Conservation (phyloP, 148 eudicot genomes). For the Cornus kousa region DNA sequence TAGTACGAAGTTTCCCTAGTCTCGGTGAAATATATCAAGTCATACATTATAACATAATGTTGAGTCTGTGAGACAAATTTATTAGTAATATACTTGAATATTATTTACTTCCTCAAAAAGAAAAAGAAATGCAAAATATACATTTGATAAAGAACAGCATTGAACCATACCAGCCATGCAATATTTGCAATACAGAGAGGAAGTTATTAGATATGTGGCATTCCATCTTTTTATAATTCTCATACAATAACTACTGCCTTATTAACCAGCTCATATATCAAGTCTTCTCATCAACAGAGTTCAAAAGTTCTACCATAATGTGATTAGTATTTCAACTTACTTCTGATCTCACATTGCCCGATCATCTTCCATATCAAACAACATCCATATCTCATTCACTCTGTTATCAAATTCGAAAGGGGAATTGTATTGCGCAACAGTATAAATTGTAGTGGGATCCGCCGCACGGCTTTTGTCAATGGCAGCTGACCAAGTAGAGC, state of each 20-base stretch:
- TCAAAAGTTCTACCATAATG: neutral
- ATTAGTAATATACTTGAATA: too few species aligned
- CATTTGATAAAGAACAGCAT: too few species aligned
- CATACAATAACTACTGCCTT: neutral
- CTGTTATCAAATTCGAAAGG: constrained; percentile 75
- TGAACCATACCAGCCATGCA: too few species aligned
- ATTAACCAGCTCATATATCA: neutral
- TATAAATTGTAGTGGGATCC: constrained; percentile 37
- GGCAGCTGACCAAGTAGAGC: constrained; percentile 64
- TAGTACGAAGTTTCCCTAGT: too few species aligned
- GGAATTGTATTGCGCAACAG: constrained; percentile 85
- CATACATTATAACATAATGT: too few species aligned
- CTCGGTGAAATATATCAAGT: too few species aligned
- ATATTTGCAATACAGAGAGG: too few species aligned
- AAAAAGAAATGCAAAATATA: too few species aligned
- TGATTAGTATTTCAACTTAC: neutral
- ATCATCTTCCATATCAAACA: constrained; percentile 43
- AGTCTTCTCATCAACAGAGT: neutral
- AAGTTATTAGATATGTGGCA: too few species aligned
- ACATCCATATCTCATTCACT: constrained; percentile 93
- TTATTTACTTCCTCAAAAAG: too few species aligned
- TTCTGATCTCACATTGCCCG: constrained; percentile 12
- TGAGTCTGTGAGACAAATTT: too few species aligned
- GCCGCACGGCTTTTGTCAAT: constrained; percentile 40
- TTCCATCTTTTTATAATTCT: too few species aligned